These are phyloP conservation scores for Psilocybe subaeruginosa DNA, from an alignment of 768 basidiomycete species.

Conservation along the genomic window DNA sequence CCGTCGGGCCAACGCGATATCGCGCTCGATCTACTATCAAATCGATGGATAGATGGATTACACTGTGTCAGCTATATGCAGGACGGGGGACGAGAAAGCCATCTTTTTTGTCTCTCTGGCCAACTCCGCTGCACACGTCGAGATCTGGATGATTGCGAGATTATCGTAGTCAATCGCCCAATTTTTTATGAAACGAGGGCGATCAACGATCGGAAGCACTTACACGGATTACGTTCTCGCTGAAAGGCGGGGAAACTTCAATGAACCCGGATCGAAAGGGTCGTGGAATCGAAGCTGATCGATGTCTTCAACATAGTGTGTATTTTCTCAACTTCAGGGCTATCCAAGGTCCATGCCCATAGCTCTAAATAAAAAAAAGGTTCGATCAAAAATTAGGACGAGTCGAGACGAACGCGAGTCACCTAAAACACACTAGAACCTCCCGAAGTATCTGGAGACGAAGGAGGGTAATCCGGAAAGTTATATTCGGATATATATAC, in stretches of 20 bases:
- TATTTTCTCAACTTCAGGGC: neutral
- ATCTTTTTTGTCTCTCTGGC: neutral
- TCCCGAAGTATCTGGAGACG: neutral
- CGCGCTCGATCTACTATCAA: conserved; percentile 19
- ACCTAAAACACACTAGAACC: neutral
- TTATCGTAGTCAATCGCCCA: conserved; percentile 22
- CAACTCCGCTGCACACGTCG: neutral
- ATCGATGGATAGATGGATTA: conserved; percentile 22
- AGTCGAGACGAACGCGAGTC: neutral
- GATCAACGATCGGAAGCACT: conserved; percentile 11
- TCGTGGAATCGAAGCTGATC: neutral
- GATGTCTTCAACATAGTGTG: neutral
- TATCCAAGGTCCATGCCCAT: neutral
- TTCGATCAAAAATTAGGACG: neutral
- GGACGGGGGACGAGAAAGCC: neutral
- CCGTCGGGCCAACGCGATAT: conserved; percentile 13
- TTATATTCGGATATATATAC: neutral
- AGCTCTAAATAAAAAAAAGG: neutral
- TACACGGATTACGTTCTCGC: conserved; percentile 6
- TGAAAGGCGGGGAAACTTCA: conserved; percentile 3
- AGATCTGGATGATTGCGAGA: conserved; percentile 5
- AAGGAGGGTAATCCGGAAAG: neutral
- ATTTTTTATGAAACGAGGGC: neutral
- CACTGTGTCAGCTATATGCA: conserved; percentile 7
- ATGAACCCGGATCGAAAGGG: conserved; percentile 1